These are phyloP conservation scores for Microcera coccophila DNA, from an alignment of 2,329 filamentous ascomycete species.

Conservation along the genomic window DNA sequence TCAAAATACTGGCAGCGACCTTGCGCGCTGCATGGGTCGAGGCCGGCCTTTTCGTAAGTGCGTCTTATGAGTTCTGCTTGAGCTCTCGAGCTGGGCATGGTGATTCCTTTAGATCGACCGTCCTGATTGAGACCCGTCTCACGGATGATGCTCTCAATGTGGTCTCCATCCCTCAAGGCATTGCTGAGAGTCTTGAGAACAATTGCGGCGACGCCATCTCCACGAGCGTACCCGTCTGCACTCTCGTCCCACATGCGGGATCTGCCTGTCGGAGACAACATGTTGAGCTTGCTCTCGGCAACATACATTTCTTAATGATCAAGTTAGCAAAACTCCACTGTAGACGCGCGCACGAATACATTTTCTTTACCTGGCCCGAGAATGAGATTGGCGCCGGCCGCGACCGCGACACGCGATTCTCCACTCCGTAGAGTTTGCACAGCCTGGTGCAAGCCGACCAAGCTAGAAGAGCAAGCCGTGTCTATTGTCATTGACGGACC, in stretches of 20 bases:
- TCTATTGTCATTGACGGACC: conserved; percentile 31
- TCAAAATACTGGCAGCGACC: conserved; percentile 38
- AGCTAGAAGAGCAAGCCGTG: not conserved
- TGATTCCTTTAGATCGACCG: conserved; percentile 41
- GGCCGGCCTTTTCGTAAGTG: conserved; percentile 36
- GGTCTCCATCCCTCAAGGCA: conserved; percentile 37
- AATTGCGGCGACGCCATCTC: conserved; percentile 41
- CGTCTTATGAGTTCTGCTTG: conserved; percentile 38
- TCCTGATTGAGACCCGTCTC: conserved; percentile 37
- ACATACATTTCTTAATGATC: not conserved
- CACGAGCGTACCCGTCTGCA: conserved; percentile 45
- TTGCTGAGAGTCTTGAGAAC: conserved; percentile 38
- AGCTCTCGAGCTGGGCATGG: conserved; percentile 42
- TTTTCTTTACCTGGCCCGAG: conserved; percentile 36
- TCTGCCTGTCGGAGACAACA: conserved; percentile 43
- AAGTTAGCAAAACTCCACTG: not conserved
- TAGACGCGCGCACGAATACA: not conserved
- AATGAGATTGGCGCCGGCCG: conserved; percentile 32
- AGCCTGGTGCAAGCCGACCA: not conserved
- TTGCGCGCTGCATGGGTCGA: conserved; percentile 25
- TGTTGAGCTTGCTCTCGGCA: conserved; percentile 36
- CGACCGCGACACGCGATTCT: conserved; percentile 40
- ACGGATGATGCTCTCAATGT: conserved; percentile 33
- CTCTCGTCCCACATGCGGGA: conserved; percentile 30
- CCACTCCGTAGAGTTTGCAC: conserved; percentile 40